A percentile compares a stretch with the other conserved stretches of the same genome.
Evolutionary conservation across 108 stramenopile genomes (phyloP).

Genomic region (Aurantiochytrium sp.): DNA sequence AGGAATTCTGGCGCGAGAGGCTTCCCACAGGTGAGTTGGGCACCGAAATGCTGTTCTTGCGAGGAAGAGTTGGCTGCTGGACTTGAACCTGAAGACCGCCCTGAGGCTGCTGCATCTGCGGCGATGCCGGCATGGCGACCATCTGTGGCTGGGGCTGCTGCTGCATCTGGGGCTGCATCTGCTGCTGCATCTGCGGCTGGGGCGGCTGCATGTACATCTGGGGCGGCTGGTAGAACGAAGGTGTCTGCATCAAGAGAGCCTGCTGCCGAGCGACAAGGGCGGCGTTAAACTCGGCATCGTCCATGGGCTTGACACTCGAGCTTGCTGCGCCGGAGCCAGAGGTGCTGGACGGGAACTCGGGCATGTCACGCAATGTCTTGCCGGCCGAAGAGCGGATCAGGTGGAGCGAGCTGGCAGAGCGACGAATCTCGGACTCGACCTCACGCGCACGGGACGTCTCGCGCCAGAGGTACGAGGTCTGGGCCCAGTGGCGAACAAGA

Average conservation of each 20-base stretch:
- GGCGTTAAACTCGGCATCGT: neutral
- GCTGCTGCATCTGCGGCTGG: neutral
- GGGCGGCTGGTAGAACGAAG: neutral
- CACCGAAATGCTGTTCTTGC: neutral
- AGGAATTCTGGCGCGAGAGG: neutral
- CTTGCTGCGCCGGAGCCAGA: neutral
- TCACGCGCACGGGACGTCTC: neutral
- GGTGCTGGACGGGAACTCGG: neutral
- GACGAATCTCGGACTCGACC: neutral
- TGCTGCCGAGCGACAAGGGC: neutral
- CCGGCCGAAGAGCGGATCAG: neutral
- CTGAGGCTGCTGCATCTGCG: neutral
- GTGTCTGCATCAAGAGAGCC: neutral
- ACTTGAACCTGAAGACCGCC: neutral
- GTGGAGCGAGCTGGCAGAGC: neutral
- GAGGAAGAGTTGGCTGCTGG: neutral
- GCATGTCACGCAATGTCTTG: neutral
- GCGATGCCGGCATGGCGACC: neutral
- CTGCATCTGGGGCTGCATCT: neutral
- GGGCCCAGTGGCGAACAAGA: neutral
- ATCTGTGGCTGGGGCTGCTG: neutral
- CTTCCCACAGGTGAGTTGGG: neutral
- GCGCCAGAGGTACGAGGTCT: neutral
- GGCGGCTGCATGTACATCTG: neutral
- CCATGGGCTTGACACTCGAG: too few relatives aligned